phyloP scores from a whole-genome alignment of 1,284 basidiomycete species.

The Salmacisia buchloeana region DNA sequence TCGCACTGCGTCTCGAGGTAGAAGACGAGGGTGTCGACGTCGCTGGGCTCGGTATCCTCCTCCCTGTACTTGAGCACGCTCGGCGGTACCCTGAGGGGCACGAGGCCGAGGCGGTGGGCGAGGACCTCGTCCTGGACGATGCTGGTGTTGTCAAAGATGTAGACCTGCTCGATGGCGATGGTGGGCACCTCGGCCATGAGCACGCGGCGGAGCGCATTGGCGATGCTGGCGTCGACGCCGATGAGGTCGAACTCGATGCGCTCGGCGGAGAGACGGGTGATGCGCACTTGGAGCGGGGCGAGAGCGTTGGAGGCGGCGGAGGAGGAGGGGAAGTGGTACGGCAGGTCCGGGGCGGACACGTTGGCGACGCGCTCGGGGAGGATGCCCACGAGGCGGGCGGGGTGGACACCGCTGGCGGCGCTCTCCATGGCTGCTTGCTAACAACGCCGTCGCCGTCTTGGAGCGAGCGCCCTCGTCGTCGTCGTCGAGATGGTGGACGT shows the following conservation, averaged over 20 bases:
- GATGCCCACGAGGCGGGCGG: constrained; percentile 33
- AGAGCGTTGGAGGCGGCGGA: background rate
- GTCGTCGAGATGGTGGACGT: background rate
- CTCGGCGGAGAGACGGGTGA: constrained; percentile 38
- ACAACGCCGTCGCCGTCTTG: background rate
- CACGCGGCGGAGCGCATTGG: constrained; percentile 86
- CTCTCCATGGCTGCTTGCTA: background rate
- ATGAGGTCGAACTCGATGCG: constrained; percentile 86
- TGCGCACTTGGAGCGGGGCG: background rate
- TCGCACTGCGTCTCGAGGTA: constrained; percentile 69
- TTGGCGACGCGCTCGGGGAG: constrained; percentile 42
- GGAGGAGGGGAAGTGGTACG: constrained; percentile 21
- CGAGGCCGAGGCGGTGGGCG: constrained; percentile 79
- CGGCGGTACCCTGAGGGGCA: constrained; percentile 85
- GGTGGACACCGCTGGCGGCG: background rate
- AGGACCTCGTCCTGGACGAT: constrained; percentile 93
- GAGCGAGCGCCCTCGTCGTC: background rate
- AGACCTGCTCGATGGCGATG: constrained; percentile 86
- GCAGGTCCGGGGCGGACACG: constrained; percentile 40
- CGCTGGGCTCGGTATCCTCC: constrained; percentile 60
- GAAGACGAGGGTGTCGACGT: constrained; percentile 90
- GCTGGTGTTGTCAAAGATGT: constrained; percentile 90
- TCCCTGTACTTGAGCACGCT: constrained; percentile 54
- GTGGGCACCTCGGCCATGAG: constrained; percentile 82
- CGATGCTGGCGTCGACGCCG: constrained; percentile 91